Base-by-base conservation (phyloP, 2,329 filamentous ascomycete species). In the Triangularia verruculosa region DNA sequence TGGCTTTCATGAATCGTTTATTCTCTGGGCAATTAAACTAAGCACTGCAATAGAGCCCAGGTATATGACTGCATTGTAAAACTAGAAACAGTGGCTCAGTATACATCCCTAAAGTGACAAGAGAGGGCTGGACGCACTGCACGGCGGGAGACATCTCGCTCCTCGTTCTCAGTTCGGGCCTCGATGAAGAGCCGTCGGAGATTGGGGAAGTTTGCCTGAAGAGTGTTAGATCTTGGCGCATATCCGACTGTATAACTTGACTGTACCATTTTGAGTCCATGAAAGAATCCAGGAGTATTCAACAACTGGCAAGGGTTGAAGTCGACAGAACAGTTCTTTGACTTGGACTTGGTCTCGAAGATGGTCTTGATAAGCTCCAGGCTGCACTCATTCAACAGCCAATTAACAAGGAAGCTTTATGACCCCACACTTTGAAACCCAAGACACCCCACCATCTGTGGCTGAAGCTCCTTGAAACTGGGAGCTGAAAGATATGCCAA, bases 11-110 rank as follows among this genome's bases (percentile, higher is more conserved):
- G 51, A 28, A 25, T 82, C 83, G 67, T 87, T 87, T 84, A 97
- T 90, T 69, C 90, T 89, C 74, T 99, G 95, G 27, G 94, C 95
- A 66, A 95, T 88, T 65, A 99, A 80, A 75, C 94, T 96, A 80
- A 98, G 97, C 65, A 97, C 87, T 7, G 94, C 93, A 24, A 99
- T 91, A 0, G 95, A 97, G 24, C 93, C 95, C 83, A 99, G 94
- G 79, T 98, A 99, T 1, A 98, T 82, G 0, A 97, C 93, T 0
- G 96, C 87, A 73, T 99, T 98, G 79, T 99, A 99, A 76, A 99
- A 99, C 95, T 97, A 7, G 9, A n/a, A 1, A n/a, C n/a, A 62
- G 30, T 64, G 4, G 27, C 57, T 65, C 55, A 64, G 66, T 62
- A 53, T 64, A 11, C n/a, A 28, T 11, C n/a, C 8, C 24, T 15